phyloP scores from a whole-genome alignment of 2,329 filamentous ascomycete genomes.

The Claviceps paspali region DNA sequence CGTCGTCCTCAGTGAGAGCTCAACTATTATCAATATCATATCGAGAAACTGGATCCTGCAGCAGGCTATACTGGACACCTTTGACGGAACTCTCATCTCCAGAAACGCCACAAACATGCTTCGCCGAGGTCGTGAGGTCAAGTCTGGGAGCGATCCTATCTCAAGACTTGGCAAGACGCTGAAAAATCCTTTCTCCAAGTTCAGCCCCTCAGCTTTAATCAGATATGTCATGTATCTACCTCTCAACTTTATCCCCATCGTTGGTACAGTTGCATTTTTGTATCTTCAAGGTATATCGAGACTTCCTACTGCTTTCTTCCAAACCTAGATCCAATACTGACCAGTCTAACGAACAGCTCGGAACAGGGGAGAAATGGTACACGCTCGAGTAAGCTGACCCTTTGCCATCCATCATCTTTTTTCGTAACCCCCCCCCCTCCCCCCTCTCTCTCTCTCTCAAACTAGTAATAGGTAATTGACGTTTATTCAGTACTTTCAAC shows the following conservation, averaged over 20 bases:
- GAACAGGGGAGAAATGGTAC: slow-evolving; percentile 31
- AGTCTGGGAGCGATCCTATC: slow-evolving; percentile 42
- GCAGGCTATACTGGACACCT: slow-evolving; percentile 74
- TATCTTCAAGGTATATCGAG: slow-evolving; percentile 47
- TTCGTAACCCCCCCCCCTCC: no score
- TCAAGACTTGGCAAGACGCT: slow-evolving; percentile 40
- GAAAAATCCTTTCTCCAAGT: slow-evolving; percentile 41
- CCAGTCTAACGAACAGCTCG: slow-evolving; percentile 21
- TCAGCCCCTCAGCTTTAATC: slow-evolving; percentile 48
- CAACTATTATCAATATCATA: slow-evolving; percentile 39
- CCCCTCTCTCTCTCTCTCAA: neutral
- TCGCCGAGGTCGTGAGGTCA: slow-evolving; percentile 57
- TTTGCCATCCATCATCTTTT: no score
- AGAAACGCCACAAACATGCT: slow-evolving; percentile 45
- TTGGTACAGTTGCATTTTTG: slow-evolving; percentile 72
- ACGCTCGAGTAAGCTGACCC: slow-evolving; percentile 33
- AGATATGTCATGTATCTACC: slow-evolving; percentile 76
- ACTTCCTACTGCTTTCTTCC: neutral
- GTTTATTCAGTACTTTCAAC: slow-evolving; percentile 61
- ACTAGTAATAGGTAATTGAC: slow-evolving; percentile 10
- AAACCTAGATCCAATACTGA: neutral
- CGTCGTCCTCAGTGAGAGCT: slow-evolving; percentile 49
- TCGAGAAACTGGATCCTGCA: slow-evolving; percentile 61
- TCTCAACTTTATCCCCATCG: slow-evolving; percentile 81
- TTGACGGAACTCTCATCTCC: slow-evolving; percentile 56